phyloP scores from a whole-genome alignment of 1,139 yeast species.

The Taphrina wiesneri region DNA sequence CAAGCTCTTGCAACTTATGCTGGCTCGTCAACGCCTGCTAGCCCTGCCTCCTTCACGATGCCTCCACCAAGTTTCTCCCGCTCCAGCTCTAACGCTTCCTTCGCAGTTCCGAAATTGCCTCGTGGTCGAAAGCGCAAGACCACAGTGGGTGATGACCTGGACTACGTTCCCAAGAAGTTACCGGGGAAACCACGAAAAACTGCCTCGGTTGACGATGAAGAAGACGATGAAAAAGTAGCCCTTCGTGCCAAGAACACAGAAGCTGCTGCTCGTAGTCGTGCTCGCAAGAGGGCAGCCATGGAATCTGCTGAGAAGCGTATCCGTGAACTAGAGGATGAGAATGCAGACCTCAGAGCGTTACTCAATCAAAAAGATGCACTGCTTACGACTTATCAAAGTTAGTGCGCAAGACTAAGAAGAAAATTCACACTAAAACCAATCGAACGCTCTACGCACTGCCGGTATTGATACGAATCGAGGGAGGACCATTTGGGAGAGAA shows the following conservation, averaged over 20 bases:
- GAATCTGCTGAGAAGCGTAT: neutral
- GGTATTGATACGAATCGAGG: neutral
- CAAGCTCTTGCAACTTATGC: neutral
- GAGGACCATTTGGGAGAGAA: neutral
- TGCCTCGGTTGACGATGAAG: slow-evolving; percentile 43
- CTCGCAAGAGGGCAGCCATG: slow-evolving; percentile 63
- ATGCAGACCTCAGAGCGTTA: neutral
- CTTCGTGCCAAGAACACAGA: slow-evolving; percentile 92
- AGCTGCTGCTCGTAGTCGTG: slow-evolving; percentile 94
- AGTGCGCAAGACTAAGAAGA: neutral
- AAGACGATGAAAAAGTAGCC: slow-evolving; percentile 63
- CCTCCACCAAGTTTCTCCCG: neutral
- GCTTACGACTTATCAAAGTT: neutral
- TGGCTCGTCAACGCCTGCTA: neutral
- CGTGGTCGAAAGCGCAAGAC: slow-evolving; percentile 18
- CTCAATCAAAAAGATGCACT: neutral
- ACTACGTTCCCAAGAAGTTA: neutral
- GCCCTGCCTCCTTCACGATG: neutral
- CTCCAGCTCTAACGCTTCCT: slow-evolving; percentile 3
- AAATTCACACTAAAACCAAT: neutral
- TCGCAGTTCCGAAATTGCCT: slow-evolving; percentile 10
- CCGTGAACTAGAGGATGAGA: slow-evolving; percentile 66
- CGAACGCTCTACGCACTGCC: no score
- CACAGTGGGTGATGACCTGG: neutral
- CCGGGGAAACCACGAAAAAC: neutral